Evolutionary conservation across 495 filamentous ascomycete species (phyloP), one percentile per base, ranked within the genome.

Genomic region (Penicillium ochrochloron): DNA sequence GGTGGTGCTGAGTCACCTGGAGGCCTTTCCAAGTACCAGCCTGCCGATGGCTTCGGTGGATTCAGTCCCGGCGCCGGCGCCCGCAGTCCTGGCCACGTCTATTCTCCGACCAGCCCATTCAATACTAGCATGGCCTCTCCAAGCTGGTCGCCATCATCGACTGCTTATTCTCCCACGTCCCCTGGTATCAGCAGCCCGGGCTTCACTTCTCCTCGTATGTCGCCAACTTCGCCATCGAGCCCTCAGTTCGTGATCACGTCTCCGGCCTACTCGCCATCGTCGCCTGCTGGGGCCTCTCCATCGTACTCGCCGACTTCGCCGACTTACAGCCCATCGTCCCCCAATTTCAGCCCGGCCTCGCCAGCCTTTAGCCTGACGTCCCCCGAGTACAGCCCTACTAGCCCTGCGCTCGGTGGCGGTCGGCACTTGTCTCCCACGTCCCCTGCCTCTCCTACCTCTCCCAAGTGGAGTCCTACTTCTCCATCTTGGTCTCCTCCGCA

Each of bases 231-330:
- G 29, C 84, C 88, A 23, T 82, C 88, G 21, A 92, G 90, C 59
- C 91, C 88, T 17, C 83, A 85, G 35, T 94, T 93, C 73, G 86
- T 82, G 17, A 90, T 91, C 1, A 85, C 88, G 1, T 93, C 90
- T 34, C 92, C 92, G 34, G 91, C 89, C 0, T 96, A 96, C 77
- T 93, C 91, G 27, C 92, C 92, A 2, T 90, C 90, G 3, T 94
- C 92, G 27, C 92, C 92, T 63, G 81, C 83, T 62, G 86, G 88
- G 78, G 80, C 92, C 0, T 96, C 92, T 44, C 93, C 94, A 34
- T 89, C 81, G 55, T 94, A 93, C 73, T 92, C 89, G 21, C 91
- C 92, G 2, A 92, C 90, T 0, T 89, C 86, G 59, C 84, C 84
- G 5, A 83, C 81, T 25, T 88, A 88, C 70, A 86, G 82, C 44